A percentile compares a stretch with the other conserved stretches of the same genome.
These are phyloP conservation scores for Alloteropsis semialata DNA, from an alignment of 176 grass and related monocot species.

Conservation along the genomic window DNA sequence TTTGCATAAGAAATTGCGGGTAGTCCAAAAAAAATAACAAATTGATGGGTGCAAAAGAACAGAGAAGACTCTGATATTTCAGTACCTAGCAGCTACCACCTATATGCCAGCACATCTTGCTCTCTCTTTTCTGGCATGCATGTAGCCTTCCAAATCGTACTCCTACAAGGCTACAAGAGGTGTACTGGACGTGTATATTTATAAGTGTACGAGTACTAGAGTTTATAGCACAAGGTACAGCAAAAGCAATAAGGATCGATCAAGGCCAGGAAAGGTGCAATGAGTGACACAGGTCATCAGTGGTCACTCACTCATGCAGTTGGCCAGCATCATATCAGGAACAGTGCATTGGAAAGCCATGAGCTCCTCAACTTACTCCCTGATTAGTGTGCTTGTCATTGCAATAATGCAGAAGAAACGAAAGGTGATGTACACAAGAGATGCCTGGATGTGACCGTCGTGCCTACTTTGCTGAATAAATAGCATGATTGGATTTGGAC, in stretches of 20 bases:
- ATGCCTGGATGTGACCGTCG: neutral
- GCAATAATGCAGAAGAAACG: neutral
- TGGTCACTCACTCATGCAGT: constrained; percentile 31
- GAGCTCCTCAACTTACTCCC: constrained; percentile 19
- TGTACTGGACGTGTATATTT: constrained; percentile 17
- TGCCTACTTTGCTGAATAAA: constrained; percentile 25
- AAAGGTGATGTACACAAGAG: neutral
- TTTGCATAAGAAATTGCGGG: neutral
- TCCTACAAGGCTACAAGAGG: neutral
- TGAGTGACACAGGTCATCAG: constrained; percentile 30
- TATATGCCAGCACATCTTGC: constrained; percentile 10
- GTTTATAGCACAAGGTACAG: constrained; percentile 13
- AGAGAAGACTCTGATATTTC: neutral
- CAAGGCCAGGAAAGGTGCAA: constrained; percentile 19
- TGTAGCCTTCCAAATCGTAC: constrained; percentile 21
- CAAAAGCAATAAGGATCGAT: neutral
- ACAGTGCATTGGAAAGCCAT: constrained; percentile 18
- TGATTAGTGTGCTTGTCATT: neutral
- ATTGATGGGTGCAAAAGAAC: neutral
- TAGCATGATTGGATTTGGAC: neutral
- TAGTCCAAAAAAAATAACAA: neutral
- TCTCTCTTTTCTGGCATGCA: constrained; percentile 21
- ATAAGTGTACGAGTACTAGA: constrained; percentile 29
- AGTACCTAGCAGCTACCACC: neutral
- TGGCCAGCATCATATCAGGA: constrained; percentile 28